Evolutionary conservation across 768 basidiomycete genomes (phyloP).

Genomic region (Russula vinacea): DNA sequence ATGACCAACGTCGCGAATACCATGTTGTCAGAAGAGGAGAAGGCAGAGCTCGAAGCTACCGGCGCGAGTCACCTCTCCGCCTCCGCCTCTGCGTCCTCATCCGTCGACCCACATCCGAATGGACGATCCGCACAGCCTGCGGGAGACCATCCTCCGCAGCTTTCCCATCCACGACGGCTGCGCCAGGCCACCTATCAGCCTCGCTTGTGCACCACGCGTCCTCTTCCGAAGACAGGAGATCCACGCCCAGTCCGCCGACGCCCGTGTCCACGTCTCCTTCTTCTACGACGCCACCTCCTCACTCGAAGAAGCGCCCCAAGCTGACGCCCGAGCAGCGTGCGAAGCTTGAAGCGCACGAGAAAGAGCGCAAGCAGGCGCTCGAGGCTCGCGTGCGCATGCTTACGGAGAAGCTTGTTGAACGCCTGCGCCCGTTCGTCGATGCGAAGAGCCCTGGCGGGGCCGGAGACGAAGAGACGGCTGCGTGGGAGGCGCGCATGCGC

Average conservation of each 20-base stretch:
- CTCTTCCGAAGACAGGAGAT: conserved; percentile 1
- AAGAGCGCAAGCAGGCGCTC: conserved; percentile 74
- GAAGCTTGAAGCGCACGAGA: conserved; percentile 79
- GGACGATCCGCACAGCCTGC: neutral
- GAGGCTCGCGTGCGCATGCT: conserved; percentile 72
- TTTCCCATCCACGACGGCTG: conserved; percentile 8
- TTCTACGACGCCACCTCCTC: conserved; percentile 25
- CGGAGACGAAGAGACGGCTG: conserved; percentile 77
- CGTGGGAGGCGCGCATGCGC: conserved; percentile 73
- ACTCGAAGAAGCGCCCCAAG: conserved; percentile 43
- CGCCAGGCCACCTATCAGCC: neutral
- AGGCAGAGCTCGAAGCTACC: conserved; percentile 53
- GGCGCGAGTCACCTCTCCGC: conserved; percentile 32
- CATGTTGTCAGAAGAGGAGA: conserved; percentile 91
- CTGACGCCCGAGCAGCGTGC: conserved; percentile 80
- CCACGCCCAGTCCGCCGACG: conserved; percentile 15
- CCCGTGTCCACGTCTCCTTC: conserved; percentile 22
- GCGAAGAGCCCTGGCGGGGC: conserved; percentile 77
- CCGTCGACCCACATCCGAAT: conserved; percentile 3
- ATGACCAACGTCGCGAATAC: conserved; percentile 82
- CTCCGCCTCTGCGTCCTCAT: conserved; percentile 21
- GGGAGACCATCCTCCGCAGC: neutral
- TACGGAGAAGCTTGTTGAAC: conserved; percentile 75
- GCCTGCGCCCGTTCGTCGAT: conserved; percentile 87
- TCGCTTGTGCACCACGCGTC: neutral